Conservation (phyloP, 495 filamentous ascomycete genomes). For the Glonium stellatum region DNA sequence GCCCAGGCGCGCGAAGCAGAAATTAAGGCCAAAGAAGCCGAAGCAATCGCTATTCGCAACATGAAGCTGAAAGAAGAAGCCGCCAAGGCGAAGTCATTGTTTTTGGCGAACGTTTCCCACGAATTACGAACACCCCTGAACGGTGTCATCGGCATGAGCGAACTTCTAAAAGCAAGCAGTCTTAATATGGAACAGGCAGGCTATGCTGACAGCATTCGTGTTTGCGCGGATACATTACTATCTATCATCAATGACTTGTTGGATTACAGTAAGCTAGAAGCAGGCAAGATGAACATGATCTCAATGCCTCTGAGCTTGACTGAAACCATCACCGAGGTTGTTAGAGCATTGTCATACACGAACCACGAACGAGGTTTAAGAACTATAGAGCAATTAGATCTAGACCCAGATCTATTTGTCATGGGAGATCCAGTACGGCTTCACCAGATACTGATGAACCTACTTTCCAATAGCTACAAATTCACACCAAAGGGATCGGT, state of each 20-base stretch:
- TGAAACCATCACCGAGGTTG: slow-evolving; percentile 81
- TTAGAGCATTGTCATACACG: slow-evolving; percentile 77
- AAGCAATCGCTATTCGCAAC: slow-evolving; percentile 76
- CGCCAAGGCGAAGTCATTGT: slow-evolving; percentile 83
- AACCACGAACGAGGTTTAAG: slow-evolving; percentile 70
- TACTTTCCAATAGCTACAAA: slow-evolving; percentile 89
- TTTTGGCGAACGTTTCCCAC: slow-evolving; percentile 87
- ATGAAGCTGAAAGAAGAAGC: slow-evolving; percentile 87
- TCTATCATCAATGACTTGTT: slow-evolving; percentile 93
- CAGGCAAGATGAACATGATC: slow-evolving; percentile 91
- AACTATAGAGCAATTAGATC: slow-evolving; percentile 61
- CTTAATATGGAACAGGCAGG: slow-evolving; percentile 77
- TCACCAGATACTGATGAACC: slow-evolving; percentile 88
- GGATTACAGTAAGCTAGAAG: slow-evolving; percentile 89
- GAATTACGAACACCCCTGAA: slow-evolving; percentile 76
- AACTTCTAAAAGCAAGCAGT: slow-evolving; percentile 70
- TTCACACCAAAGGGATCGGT: slow-evolving; percentile 84
- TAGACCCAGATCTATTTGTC: slow-evolving; percentile 70
- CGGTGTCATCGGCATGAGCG: slow-evolving; percentile 84
- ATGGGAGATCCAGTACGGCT: slow-evolving; percentile 83
- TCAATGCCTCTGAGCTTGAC: slow-evolving; percentile 76
- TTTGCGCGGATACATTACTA: slow-evolving; percentile 84
- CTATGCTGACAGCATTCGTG: slow-evolving; percentile 85
- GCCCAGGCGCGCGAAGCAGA: slow-evolving; percentile 73
- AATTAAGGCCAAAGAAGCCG: slow-evolving; percentile 72